phyloP scores from a whole-genome alignment of 1,284 basidiomycete species.

The Cutaneotrichosporon spelunceum region DNA sequence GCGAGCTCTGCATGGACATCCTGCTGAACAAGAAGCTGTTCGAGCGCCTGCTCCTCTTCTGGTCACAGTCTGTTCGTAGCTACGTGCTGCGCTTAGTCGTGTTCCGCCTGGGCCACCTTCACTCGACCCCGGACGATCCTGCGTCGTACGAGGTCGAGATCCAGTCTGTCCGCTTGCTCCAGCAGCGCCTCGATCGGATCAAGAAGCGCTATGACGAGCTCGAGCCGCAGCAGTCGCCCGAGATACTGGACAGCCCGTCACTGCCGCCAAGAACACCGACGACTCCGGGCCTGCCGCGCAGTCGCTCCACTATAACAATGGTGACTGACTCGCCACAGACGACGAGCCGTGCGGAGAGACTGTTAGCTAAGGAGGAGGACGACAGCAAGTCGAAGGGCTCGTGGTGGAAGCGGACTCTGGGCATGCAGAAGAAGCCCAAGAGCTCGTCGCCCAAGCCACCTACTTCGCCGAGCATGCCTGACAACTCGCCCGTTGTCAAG shows the following conservation, averaged over 20 bases:
- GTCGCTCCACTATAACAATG: constrained; percentile 52
- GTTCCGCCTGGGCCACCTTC: constrained; percentile 55
- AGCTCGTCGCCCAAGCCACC: neutral
- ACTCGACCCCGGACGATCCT: constrained; percentile 44
- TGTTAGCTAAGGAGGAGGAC: constrained; percentile 29
- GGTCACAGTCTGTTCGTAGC: constrained; percentile 55
- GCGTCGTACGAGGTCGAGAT: constrained; percentile 50
- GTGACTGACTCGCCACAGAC: constrained; percentile 38
- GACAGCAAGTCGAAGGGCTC: constrained; percentile 16
- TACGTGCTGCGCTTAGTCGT: constrained; percentile 54
- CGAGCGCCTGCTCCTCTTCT: constrained; percentile 54
- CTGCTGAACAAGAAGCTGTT: constrained; percentile 53
- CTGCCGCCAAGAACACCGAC: constrained; percentile 23
- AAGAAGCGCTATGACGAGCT: constrained; percentile 54
- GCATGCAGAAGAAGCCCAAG: constrained; percentile 18
- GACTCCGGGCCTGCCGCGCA: constrained; percentile 34
- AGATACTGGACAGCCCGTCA: constrained; percentile 6
- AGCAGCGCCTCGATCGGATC: constrained; percentile 53
- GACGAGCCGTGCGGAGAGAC: constrained; percentile 39
- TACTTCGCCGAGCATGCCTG: neutral
- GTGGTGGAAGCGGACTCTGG: constrained; percentile 26
- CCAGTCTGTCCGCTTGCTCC: constrained; percentile 52
- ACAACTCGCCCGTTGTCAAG: constrained; percentile 8
- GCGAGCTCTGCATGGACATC: constrained; percentile 52
- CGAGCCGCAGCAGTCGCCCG: constrained; percentile 34